Conservation (phyloP, 352 stramenopile genomes). For the Phytophthora colocasiae region DNA sequence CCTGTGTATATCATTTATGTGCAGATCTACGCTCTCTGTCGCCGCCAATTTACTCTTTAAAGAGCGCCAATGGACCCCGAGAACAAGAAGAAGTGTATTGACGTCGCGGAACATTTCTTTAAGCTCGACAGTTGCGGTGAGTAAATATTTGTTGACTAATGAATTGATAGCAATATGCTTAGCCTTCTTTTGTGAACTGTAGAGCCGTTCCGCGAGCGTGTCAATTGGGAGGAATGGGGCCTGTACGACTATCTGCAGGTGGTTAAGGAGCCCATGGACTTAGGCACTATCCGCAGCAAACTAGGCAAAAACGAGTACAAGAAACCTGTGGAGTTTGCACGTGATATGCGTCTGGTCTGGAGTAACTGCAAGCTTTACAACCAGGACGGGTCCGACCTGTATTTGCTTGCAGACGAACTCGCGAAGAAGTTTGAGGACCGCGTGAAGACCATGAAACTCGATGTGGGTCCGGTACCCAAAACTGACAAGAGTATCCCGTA, state of each 20-base stretch:
- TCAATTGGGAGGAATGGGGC: slow-evolving; percentile 91
- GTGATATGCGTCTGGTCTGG: slow-evolving; percentile 87
- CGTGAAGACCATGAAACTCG: slow-evolving; percentile 83
- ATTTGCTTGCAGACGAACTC: slow-evolving; percentile 84
- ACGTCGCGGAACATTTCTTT: slow-evolving; percentile 85
- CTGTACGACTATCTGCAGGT: slow-evolving; percentile 93
- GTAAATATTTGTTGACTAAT: slow-evolving; percentile 8
- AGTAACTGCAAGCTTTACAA: slow-evolving; percentile 91
- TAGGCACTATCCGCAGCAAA: slow-evolving; percentile 88
- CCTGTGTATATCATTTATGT: slow-evolving; percentile 8
- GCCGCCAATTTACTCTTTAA: background rate
- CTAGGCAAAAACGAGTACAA: slow-evolving; percentile 87
- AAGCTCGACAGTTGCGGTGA: slow-evolving; percentile 80
- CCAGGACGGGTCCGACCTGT: slow-evolving; percentile 90
- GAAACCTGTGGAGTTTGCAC: slow-evolving; percentile 82
- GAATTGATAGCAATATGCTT: background rate
- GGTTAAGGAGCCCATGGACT: slow-evolving; percentile 93
- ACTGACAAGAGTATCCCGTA: slow-evolving; percentile 78
- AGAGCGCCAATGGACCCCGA: slow-evolving; percentile 67
- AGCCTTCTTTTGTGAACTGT: slow-evolving; percentile 3
- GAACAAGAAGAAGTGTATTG: slow-evolving; percentile 82
- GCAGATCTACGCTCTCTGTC: slow-evolving; percentile 8
- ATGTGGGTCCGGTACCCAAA: slow-evolving; percentile 69
- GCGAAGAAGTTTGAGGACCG: slow-evolving; percentile 91
- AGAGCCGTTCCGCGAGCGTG: slow-evolving; percentile 87